These are phyloP conservation scores for Globisporangium nagaii DNA, from an alignment of 352 stramenopile genomes.

Conservation along the genomic window DNA sequence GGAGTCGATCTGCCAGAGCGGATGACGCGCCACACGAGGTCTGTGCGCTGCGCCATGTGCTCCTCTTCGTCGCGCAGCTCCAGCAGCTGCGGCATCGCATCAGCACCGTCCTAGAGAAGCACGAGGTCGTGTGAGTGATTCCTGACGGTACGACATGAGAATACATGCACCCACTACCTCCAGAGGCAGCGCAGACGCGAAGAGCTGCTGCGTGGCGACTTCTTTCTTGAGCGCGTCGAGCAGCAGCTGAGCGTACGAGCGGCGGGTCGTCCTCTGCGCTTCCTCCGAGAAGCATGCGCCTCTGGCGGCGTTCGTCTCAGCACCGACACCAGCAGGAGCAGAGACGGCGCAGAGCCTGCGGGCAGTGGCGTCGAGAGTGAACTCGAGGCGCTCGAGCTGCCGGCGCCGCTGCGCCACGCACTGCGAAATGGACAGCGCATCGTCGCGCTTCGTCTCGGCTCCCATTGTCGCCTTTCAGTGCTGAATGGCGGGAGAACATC, in stretches of 20 bases:
- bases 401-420: slow-evolving; percentile 23
- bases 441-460: background rate
- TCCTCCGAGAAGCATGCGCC: background rate
- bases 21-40: slow-evolving; percentile 3
- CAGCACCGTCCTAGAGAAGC: slow-evolving; percentile 10
- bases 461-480: background rate
- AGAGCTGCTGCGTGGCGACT: slow-evolving; percentile 8
- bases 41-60: slow-evolving; percentile 14
- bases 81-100: slow-evolving; percentile 23
- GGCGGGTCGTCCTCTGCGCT: slow-evolving; percentile 7
- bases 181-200: slow-evolving; percentile 17
- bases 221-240: slow-evolving; percentile 18
- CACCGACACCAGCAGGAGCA: background rate
- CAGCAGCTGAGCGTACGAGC: slow-evolving; percentile 19
- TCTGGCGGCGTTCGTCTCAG: too few species aligned
- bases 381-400: slow-evolving; percentile 27
- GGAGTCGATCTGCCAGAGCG: background rate
- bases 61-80: slow-evolving; percentile 28
- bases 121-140: background rate
- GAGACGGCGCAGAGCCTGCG: slow-evolving; percentile 1
- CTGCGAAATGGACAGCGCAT: slow-evolving; percentile 21
- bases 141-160: background rate
- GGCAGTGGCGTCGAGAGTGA: slow-evolving; percentile 21
- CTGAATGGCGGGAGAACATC: too few species aligned
- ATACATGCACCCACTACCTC: slow-evolving; percentile 8